phyloP scores from a whole-genome alignment of 768 basidiomycete genomes.

The Leucosporidium creatinivorum region DNA sequence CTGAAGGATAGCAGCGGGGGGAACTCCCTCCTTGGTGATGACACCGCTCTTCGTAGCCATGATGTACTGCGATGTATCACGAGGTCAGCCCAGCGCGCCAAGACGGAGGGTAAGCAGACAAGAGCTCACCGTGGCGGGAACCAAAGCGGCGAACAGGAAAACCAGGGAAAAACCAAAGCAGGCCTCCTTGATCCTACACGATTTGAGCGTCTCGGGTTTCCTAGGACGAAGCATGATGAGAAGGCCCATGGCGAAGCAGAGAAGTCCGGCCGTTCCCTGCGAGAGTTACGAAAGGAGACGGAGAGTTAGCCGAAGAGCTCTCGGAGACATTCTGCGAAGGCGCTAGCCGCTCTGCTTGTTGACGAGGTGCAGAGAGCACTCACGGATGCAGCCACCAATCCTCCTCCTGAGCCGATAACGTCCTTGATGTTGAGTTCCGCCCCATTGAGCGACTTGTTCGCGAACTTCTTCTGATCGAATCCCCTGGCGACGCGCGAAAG shows the following conservation, averaged over 20 bases:
- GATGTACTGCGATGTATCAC: slow-evolving; percentile 1
- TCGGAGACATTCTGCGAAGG: background rate
- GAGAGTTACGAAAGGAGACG: background rate
- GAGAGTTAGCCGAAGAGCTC: background rate
- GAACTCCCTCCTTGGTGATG: slow-evolving; percentile 14
- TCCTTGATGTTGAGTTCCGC: slow-evolving; percentile 18
- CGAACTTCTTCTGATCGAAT: slow-evolving; percentile 12
- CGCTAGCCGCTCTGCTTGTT: too few species aligned
- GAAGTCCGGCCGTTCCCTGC: slow-evolving; percentile 8
- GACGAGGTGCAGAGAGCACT: background rate
- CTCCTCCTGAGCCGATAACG: slow-evolving; percentile 13
- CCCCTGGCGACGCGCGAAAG: background rate
- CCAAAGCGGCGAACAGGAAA: slow-evolving; percentile 22
- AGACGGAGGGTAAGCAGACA: background rate
- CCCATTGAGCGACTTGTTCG: background rate
- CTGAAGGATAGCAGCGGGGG: background rate
- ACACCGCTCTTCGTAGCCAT: slow-evolving; percentile 1
- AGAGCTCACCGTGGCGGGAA: slow-evolving; percentile 11
- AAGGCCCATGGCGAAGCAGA: slow-evolving; percentile 14
- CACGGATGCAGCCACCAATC: slow-evolving; percentile 10
- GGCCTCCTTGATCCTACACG: slow-evolving; percentile 28
- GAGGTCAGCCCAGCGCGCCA: background rate
- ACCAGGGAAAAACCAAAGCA: slow-evolving; percentile 7
- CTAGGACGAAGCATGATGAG: slow-evolving; percentile 4
- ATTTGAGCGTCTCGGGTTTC: slow-evolving; percentile 17